Base-by-base conservation (phyloP, 345 rosid genomes). In the Durio zibethinus region DNA sequence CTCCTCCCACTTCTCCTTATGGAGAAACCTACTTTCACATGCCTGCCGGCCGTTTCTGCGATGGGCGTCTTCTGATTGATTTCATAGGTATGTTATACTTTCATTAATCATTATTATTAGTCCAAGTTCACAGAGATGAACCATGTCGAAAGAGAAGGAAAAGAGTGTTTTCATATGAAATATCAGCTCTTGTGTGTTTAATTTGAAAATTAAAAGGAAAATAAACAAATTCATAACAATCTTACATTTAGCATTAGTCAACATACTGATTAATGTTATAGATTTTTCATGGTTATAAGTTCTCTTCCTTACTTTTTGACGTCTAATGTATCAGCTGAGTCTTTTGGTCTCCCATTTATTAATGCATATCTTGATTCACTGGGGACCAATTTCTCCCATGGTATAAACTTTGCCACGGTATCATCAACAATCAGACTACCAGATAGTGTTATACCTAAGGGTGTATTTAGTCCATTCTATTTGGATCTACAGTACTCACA, bases 11-110 rank as follows among this genome's bases (percentile, higher is more conserved):
- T 18, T 77, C 85, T 42, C 78, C 94, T 45, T 52, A 81, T 73
- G 91, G 89, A 47, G 72, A 80, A 42, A 80, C 86, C 36, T 85
- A 66, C 84, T 82, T 84, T 73, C 80, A 57, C 76, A 78, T 76
- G 81, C 90, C 94, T 0, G 76, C 86, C 9, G 85, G 88, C 2
- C 81, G 92, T 56, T 79, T 60, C 60, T 86, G 82, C 62, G 82
- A 89, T 35, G 92, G 92, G 14, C 83, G 94, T 33, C 87, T 88
- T 20, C 73, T 87, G 7, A 68, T 90, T 50, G 94, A 90, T 83
- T 87, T 87, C 57, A 77, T 88, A 29, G 83, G 94, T 88, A 85
- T 11, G 20, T 50, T 7, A 71, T 29, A 14, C 1, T 20, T 66
- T 66, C 48, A 20, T 33, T 33, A 35, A 2, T 10, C 29, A 4